phyloP scores from a whole-genome alignment of 805 yeast genomes.

The Metschnikowia peoriensis region DNA sequence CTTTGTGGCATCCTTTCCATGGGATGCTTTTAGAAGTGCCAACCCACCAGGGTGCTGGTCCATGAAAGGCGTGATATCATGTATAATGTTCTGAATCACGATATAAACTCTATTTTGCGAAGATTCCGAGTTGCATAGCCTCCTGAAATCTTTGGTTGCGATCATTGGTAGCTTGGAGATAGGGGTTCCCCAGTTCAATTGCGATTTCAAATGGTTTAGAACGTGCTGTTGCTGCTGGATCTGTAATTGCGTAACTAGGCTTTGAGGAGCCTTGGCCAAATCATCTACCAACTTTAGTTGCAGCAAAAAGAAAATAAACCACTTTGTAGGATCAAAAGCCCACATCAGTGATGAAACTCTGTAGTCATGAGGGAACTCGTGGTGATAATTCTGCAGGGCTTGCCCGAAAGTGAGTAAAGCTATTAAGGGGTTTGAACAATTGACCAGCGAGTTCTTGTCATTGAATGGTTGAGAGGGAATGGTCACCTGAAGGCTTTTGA shows the following conservation, averaged over 20 bases:
- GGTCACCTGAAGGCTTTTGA: constrained; percentile 56
- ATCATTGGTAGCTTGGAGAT: constrained; percentile 78
- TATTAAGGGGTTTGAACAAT: constrained; percentile 57
- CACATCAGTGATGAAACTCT: constrained; percentile 70
- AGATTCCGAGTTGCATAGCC: constrained; percentile 33
- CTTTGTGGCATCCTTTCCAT: constrained; percentile 91
- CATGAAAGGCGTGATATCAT: constrained; percentile 88
- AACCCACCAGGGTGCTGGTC: constrained; percentile 94
- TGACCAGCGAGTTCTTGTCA: constrained; percentile 64
- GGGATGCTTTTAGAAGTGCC: constrained; percentile 71
- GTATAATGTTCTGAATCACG: constrained; percentile 87
- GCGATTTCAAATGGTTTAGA: constrained; percentile 71
- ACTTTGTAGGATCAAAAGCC: constrained; percentile 85
- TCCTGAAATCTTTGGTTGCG: constrained; percentile 45
- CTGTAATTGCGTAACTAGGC: constrained; percentile 57
- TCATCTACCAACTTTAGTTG: constrained; percentile 58
- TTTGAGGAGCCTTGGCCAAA: constrained; percentile 61
- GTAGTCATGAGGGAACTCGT: constrained; percentile 91
- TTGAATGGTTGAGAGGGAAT: constrained; percentile 53
- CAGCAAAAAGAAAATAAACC: constrained; percentile 55
- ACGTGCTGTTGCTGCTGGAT: constrained; percentile 73
- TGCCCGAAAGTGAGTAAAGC: constrained; percentile 81
- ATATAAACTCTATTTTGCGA: constrained; percentile 59
- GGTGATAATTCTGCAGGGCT: constrained; percentile 91
- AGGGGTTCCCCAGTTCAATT: constrained; percentile 92